Evolutionary conservation across 352 stramenopile species (phyloP).

Genomic region (Thraustochytrium striatum): DNA sequence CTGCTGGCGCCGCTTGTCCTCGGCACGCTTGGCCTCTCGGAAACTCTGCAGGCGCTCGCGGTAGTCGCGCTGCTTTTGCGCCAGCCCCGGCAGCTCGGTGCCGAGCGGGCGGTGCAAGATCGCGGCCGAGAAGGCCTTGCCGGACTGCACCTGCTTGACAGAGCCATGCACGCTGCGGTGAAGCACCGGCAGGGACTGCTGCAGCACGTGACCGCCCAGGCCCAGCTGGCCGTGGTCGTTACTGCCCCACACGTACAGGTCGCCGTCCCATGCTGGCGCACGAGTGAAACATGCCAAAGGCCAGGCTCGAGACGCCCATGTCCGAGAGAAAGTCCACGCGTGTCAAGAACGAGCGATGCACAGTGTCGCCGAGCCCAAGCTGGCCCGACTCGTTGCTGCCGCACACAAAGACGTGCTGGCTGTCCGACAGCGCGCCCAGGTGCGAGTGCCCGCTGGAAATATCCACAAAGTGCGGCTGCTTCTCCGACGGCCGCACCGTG

Average conservation of each 20-base stretch:
- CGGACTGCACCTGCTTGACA: conserved; percentile 14
- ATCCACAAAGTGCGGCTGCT: conserved; percentile 17
- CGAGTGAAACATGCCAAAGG: conserved; percentile 44
- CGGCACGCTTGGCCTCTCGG: too few species aligned
- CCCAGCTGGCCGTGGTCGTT: conserved; percentile 46
- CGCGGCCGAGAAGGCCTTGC: background rate
- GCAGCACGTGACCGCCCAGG: conserved; percentile 22
- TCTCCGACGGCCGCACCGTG: background rate
- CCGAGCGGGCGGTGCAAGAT: background rate
- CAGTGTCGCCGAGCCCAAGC: conserved; percentile 9
- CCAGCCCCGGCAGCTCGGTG: too few species aligned
- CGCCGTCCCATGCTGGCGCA: conserved; percentile 32
- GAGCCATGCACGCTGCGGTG: background rate
- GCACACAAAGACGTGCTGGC: conserved; percentile 12
- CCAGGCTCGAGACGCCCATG: conserved; percentile 9
- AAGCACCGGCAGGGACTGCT: conserved; percentile 10
- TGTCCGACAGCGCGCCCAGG: conserved; percentile 11
- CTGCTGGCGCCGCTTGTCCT: too few species aligned
- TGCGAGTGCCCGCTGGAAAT: conserved; percentile 30
- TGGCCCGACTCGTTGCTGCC: conserved; percentile 31
- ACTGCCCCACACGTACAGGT: conserved; percentile 44
- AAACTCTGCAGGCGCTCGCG: too few species aligned
- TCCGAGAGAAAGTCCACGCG: conserved; percentile 21
- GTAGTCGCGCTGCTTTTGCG: too few species aligned
- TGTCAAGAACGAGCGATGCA: background rate